A percentile compares a stretch with the other conserved stretches of the same genome.
Evolutionary conservation across 2,329 filamentous ascomycete genomes (phyloP).

Genomic region (Hypocrella siamensis): DNA sequence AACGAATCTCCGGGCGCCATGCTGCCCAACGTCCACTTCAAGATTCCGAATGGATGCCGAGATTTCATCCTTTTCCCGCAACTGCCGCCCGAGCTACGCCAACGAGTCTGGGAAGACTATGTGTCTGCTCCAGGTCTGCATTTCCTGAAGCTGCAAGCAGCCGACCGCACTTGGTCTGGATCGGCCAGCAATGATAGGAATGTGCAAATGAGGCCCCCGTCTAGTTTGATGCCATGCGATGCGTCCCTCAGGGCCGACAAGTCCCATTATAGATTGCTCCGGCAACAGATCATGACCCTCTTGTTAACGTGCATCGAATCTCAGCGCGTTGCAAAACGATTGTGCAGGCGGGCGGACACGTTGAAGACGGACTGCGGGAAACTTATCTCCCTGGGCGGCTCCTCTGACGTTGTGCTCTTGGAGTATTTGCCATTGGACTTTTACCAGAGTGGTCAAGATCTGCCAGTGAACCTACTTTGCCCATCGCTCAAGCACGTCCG

Average conservation of each 20-base stretch:
- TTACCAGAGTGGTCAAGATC: constrained; percentile 12
- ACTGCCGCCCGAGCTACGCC: constrained; percentile 19
- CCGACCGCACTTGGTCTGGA: constrained; percentile 8
- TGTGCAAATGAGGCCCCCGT: constrained; percentile 2
- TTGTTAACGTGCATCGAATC: constrained; percentile 14
- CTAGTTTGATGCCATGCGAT: constrained; percentile 9
- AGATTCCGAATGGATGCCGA: constrained; percentile 15
- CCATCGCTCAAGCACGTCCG: constrained; percentile 16
- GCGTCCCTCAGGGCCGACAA: constrained; percentile 12
- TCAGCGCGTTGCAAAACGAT: constrained; percentile 6
- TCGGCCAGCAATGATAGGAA: constrained; percentile 9
- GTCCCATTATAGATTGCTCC: constrained; percentile 15
- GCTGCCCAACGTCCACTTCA: no score
- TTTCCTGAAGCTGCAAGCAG: constrained; percentile 15
- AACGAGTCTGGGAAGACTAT: constrained; percentile 17
- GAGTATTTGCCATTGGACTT: constrained; percentile 17
- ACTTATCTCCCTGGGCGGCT: constrained; percentile 14
- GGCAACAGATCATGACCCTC: constrained; percentile 12
- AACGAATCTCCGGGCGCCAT: no score
- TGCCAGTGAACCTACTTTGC: constrained; percentile 13
- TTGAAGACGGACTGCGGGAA: constrained; percentile 12
- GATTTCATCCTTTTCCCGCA: constrained; percentile 14
- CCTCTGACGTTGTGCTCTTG: constrained; percentile 16
- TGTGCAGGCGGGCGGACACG: constrained; percentile 8
- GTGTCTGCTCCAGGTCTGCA: constrained; percentile 18